A percentile compares a stretch with the other conserved stretches of the same genome.
Conservation (phyloP, 306 rosid species). For the Albizia julibrissin region DNA sequence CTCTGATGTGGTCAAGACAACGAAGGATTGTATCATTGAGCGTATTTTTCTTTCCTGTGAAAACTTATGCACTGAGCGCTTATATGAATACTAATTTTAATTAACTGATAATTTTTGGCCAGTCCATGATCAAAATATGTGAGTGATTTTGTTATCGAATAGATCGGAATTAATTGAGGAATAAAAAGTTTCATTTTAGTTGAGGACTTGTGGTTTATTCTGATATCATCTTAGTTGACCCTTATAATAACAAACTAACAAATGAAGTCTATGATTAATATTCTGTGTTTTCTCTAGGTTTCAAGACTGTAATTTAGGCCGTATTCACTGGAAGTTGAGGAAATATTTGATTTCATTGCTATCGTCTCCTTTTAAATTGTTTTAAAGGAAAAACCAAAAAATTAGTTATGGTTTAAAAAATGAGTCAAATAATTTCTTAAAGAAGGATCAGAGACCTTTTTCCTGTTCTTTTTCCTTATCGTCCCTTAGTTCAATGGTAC, state of each 20-base stretch:
- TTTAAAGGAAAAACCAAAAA: not conserved
- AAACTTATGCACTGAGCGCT: not conserved
- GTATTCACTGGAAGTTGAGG: not conserved
- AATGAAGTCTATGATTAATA: not conserved
- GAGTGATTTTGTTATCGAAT: not conserved
- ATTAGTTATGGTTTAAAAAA: conserved; percentile 23
- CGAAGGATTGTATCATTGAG: not conserved
- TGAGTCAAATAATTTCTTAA: conserved; percentile 9
- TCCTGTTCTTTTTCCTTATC: not conserved
- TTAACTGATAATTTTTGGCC: not conserved
- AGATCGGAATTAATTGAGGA: conserved; percentile 4
- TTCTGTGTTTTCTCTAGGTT: not conserved
- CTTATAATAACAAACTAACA: not conserved
- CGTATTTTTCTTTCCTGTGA: not conserved
- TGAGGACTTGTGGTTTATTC: conserved; percentile 20
- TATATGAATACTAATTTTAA: not conserved
- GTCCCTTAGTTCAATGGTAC: not conserved
- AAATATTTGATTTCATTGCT: not conserved
- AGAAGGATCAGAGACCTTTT: conserved; percentile 7
- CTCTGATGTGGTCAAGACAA: not conserved
- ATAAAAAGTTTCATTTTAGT: not conserved
- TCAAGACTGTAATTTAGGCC: not conserved
- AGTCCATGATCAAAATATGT: not conserved
- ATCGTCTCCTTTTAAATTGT: not conserved
- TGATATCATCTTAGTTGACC: conserved; percentile 15